These are phyloP conservation scores for Termitomyces heimii DNA, from an alignment of 768 basidiomycete genomes.

Conservation along the genomic window DNA sequence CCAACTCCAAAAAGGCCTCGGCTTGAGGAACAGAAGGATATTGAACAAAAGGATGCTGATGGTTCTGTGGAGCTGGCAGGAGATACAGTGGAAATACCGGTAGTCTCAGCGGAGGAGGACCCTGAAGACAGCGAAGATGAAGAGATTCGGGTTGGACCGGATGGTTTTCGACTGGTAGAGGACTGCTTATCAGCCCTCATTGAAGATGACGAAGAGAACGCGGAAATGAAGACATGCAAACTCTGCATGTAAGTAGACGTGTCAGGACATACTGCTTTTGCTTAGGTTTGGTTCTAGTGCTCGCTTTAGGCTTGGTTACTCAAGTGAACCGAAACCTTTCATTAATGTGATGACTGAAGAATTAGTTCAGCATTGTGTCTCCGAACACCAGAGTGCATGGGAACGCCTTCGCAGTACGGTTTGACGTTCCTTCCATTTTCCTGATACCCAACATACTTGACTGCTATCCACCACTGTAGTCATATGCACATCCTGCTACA, in stretches of 20 bases:
- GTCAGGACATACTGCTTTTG: not conserved
- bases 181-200: slow-evolving; percentile 42
- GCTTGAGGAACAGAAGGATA: not conserved
- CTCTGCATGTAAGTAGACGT: slow-evolving; percentile 45
- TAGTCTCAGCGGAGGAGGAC: not conserved
- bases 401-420: slow-evolving; percentile 25
- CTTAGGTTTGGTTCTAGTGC: slow-evolving; percentile 20
- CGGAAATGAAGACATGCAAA: slow-evolving; percentile 31
- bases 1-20: slow-evolving; percentile 11
- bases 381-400: slow-evolving; percentile 47
- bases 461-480: not conserved
- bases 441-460: not conserved
- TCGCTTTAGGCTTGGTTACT: slow-evolving; percentile 25
- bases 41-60: not conserved
- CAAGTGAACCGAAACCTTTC: slow-evolving; percentile 29
- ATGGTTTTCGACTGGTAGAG: slow-evolving; percentile 32
- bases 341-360: slow-evolving; percentile 31
- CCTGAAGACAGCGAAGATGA: slow-evolving; percentile 17
- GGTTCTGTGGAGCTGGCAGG: not conserved
- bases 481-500: not conserved
- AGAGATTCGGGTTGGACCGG: slow-evolving; percentile 31
- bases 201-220: slow-evolving; percentile 23
- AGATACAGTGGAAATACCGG: not conserved
- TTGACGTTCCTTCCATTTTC: not conserved
- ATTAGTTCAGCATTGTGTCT: slow-evolving; percentile 42